Conservation (phyloP, 768 basidiomycete species). For the Boletus sensibilis region DNA sequence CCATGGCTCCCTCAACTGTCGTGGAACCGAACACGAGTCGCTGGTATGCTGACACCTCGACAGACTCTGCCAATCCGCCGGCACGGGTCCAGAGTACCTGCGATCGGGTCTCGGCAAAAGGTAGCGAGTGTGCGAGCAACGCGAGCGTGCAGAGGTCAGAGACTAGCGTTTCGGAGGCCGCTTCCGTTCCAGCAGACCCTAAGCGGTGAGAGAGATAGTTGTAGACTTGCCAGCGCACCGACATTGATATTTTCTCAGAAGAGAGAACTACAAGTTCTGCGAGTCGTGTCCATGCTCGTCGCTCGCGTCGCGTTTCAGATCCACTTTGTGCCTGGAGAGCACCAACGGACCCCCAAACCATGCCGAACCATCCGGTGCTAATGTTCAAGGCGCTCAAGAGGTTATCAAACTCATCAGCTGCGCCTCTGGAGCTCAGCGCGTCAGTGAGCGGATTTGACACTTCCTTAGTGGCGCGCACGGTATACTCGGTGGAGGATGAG, state of each 20-base stretch:
- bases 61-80: conserved; percentile 22
- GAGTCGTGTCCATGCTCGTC: conserved; percentile 49
- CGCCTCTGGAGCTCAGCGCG: conserved; percentile 38
- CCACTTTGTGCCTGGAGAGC: not conserved
- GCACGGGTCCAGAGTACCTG: conserved; percentile 44
- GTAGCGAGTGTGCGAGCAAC: conserved; percentile 46
- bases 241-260: conserved; percentile 21
- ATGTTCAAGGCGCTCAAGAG: conserved; percentile 43
- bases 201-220: conserved; percentile 42
- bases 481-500: conserved; percentile 31
- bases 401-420: conserved; percentile 37
- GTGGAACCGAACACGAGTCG: conserved; percentile 52
- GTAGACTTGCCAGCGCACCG: conserved; percentile 54
- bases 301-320: conserved; percentile 36
- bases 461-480: conserved; percentile 20
- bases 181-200: not conserved
- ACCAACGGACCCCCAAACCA: conserved; percentile 32
- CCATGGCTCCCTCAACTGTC: conserved; percentile 52
- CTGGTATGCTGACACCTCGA: conserved; percentile 45
- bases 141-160: conserved; percentile 58
- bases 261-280: conserved; percentile 47
- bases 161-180: conserved; percentile 36
- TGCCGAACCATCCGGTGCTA: conserved; percentile 35
- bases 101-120: conserved; percentile 42
- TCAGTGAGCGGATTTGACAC: conserved; percentile 17